These are phyloP conservation scores for Canavalia gladiata DNA, from an alignment of 306 rosid species.

Conservation along the genomic window DNA sequence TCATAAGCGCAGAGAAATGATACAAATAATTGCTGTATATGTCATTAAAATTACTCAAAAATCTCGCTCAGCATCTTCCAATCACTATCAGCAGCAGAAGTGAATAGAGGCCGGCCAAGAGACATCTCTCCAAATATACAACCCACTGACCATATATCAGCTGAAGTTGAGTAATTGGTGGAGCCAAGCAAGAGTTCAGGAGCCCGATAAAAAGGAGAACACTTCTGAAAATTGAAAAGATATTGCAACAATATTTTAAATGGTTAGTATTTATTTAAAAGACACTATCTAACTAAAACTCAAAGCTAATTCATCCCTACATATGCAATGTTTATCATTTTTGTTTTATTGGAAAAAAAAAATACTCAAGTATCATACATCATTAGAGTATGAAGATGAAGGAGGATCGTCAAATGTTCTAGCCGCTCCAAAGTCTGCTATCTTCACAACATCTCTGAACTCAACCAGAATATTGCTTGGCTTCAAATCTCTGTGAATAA, in stretches of 20 bases:
- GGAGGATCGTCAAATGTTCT: constrained; percentile 27
- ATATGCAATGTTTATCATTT: background rate
- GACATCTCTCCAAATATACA: constrained; percentile 45
- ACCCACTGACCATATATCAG: constrained; percentile 43
- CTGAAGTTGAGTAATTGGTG: background rate
- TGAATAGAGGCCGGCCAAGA: constrained; percentile 17
- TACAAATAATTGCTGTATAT: background rate
- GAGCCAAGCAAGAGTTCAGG: constrained; percentile 48
- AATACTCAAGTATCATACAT: constrained; percentile 2
- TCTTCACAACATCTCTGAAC: background rate
- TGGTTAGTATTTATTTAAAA: background rate
- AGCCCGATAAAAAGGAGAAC: constrained; percentile 9
- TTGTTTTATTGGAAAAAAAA: background rate
- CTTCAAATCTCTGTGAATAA: constrained; percentile 38
- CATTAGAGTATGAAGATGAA: background rate
- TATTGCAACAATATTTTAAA: constrained; percentile 2
- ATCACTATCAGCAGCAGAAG: background rate
- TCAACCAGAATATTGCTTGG: constrained; percentile 17
- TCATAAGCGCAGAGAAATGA: background rate
- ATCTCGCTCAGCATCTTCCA: background rate
- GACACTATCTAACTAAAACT: background rate
- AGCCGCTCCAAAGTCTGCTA: constrained; percentile 6
- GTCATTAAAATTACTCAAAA: constrained; percentile 17
- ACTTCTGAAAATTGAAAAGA: constrained; percentile 28
- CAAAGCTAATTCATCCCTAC: background rate